These are phyloP conservation scores for Wickerhamiella allomyrinae DNA, from an alignment of 805 yeast genomes.

Conservation along the genomic window DNA sequence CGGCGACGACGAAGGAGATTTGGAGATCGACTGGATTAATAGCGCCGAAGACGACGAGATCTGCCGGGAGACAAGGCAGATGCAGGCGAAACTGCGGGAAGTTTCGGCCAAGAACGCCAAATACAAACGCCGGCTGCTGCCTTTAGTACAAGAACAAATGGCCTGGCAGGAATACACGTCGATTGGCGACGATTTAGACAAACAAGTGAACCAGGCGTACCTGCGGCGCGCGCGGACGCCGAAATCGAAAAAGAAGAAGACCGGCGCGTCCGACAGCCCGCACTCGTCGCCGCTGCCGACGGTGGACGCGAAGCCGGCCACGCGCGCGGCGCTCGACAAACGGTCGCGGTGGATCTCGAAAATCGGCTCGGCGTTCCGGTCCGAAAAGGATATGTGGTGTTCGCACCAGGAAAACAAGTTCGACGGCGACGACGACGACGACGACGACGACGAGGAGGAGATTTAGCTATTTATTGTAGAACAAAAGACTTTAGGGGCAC, in stretches of 20 bases:
- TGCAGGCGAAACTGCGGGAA: constrained; percentile 54
- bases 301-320: constrained; percentile 62
- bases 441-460: constrained; percentile 26
- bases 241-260: constrained; percentile 45
- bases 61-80: constrained; percentile 60
- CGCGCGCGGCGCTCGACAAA: constrained; percentile 70
- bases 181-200: constrained; percentile 83
- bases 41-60: constrained; percentile 89
- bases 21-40: constrained; percentile 55
- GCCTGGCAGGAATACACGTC: constrained; percentile 92
- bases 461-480: background rate
- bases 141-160: constrained; percentile 69
- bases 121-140: constrained; percentile 50
- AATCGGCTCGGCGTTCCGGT: constrained; percentile 72
- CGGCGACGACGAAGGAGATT: constrained; percentile 16
- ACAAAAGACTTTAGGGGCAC: no score
- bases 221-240: constrained; percentile 66
- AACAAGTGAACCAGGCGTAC: constrained; percentile 92
- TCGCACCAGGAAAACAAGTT: constrained; percentile 56
- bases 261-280: constrained; percentile 11
- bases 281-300: constrained; percentile 19
- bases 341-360: constrained; percentile 76
- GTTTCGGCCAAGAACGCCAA: constrained; percentile 50
- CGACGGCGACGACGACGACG: constrained; percentile 31
- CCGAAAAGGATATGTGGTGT: constrained; percentile 56